Base-by-base conservation (phyloP, 177 flowering plant genomes). In the Vitis hybrid region DNA sequence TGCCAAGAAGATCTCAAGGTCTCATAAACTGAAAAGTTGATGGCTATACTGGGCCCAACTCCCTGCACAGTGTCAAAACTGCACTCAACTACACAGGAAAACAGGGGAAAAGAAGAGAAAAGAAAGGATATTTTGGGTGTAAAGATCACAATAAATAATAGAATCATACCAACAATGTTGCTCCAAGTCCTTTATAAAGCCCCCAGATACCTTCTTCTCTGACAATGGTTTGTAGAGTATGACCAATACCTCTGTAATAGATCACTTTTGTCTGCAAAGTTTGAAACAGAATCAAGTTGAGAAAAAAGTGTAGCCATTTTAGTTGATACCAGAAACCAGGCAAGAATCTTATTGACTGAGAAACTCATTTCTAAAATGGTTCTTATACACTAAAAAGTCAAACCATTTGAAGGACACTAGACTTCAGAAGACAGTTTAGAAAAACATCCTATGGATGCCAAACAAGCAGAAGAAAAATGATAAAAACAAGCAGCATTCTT, bases 111-210 rank as follows among this genome's bases (percentile, higher is more conserved):
- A 52, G n/a, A 27, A 61, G 35, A 40, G 14, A 5, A 14, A 50
- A 52, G 40, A 51, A 59, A 4, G 15, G 64, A 65, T 57, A 40
- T 11, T 15, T 52, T 15, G 21, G 16, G 10, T 24, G 19, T 13
- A 40, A 63, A 51, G 3, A 52, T 30, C 3, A 68, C 6, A 59
- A 55, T 7, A 52, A 7, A 71, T 14, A 27, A 24, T 1, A 70
- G 21, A 72, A 50, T 49, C 74, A 61, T 82, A 87, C 93, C 86
- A 90, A 70, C 15, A 90, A 69, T 32, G 92, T 88, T 8, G 91
- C 86, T 27, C 94, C 92, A 56, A 89, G 88, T 63, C 94, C 94
- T 70, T 88, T 89, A 70, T 89, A 89, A 1, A 90, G 84, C 24
- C 92, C 88, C 71, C 72, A 57, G 19, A 76, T 1, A 14, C 94